phyloP scores from a whole-genome alignment of 2,329 filamentous ascomycete genomes.

The Seiridium unicorne region DNA sequence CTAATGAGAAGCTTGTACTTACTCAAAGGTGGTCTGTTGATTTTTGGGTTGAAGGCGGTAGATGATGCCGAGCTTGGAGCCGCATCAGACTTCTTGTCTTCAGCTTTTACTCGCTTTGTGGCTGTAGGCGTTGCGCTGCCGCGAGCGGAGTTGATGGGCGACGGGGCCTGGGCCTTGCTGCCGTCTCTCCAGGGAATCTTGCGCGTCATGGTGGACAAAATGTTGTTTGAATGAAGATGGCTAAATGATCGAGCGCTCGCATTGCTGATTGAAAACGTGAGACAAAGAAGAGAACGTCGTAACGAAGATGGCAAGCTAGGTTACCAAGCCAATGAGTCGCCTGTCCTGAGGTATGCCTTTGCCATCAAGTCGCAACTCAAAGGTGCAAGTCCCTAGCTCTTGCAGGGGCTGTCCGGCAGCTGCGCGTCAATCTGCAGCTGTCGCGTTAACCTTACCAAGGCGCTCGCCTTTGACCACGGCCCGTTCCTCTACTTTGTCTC shows the following conservation, averaged over 20 bases:
- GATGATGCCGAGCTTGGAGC: not conserved
- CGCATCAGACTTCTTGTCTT: not conserved
- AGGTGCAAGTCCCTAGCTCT: no score
- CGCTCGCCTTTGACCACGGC: no score
- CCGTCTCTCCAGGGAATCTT: slow-evolving; percentile 1
- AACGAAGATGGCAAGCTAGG: not conserved
- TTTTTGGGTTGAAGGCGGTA: not conserved
- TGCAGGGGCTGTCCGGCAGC: no score
- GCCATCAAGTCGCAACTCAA: no score
- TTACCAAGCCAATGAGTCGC: not conserved
- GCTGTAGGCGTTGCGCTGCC: not conserved
- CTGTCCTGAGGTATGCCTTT: no score
- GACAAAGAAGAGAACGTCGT: not conserved
- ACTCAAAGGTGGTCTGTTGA: not conserved
- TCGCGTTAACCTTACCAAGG: no score
- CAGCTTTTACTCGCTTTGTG: not conserved
- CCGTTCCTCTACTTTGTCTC: no score
- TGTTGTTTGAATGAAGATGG: not conserved
- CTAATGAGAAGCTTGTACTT: not conserved
- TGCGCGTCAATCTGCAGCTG: no score
- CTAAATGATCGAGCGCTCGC: not conserved
- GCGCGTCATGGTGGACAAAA: slow-evolving; percentile 3
- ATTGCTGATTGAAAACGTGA: not conserved
- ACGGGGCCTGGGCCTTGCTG: not conserved
- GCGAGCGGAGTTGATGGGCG: not conserved